Base-by-base conservation (phyloP, 345 rosid genomes). In the Hevea brasiliensis region DNA sequence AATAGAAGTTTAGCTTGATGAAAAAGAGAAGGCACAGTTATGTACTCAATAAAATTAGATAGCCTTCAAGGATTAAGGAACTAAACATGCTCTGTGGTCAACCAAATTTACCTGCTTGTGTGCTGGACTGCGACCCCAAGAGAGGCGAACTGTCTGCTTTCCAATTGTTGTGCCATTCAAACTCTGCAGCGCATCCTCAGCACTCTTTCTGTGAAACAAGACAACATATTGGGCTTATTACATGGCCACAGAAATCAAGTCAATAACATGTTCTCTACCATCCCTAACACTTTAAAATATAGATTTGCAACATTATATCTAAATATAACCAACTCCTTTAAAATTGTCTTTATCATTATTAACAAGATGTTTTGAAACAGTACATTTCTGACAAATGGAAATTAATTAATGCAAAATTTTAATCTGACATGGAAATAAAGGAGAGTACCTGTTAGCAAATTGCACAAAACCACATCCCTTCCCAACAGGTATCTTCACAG, bases 401-500 rank as follows among this genome's bases (percentile, higher is more conserved):
- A 67, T 29, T 15, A 41, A 57, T 20, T 44, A 29, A 35, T 53
- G 37, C 15, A 21, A 42, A 8, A 24, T 15, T 8, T n/a, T 6
- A 20, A 24, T 20, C 18, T 6, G n/a, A 58, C 2, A 15, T 20
- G 24, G 18, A 45, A 9, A 20, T 15, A 50, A 26, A 69, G 29
- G 26, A 44, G 21, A 67, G 32, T 69, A 92, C 98, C 98, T 95
- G 80, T 83, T 83, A 69, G 86, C 84, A 80, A 88, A 87, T 65
- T 89, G 98, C 65, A 92, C 97, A 77, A 95, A 95, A 15, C 97
- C 98, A 56, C 99, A 95, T 79, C 98, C 97, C 88, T 88, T 95
- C n/a, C 97, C 95, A 37, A 81, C 75, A 41, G 97, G 97, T 77
- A 95, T 95, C 84, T 95, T 95, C 78, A 95, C 98, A 64, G 97